Base-by-base conservation (phyloP, 352 stramenopile genomes). In the Aphanomyces astaci region DNA sequence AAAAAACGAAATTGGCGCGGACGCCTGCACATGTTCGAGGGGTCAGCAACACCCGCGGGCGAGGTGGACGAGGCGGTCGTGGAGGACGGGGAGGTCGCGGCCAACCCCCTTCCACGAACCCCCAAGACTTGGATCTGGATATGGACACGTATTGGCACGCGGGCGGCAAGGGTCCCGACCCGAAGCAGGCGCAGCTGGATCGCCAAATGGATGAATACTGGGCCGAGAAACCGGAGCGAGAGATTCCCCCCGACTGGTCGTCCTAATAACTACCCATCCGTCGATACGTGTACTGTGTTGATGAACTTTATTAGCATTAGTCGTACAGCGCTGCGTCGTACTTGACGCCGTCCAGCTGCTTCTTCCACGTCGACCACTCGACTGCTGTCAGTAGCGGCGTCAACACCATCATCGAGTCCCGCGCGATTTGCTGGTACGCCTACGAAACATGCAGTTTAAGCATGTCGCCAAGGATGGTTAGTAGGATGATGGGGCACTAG, bases 201-300 rank as follows among this genome's bases (percentile, higher is more conserved):
- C 84, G 85, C 36, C 83, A 94, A 63, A 90, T 96, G 81, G 88
- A 96, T 36, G 74, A 88, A 43, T 96, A 96, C 77, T 96, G 88
- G 88, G 87, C 85, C 22, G 78, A 76, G 49, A 95, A 96, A 74
- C 86, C 84, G 25, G 75, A 84, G 48, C 63, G 72, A 48, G 76
- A 77, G 17, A 73, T 75, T 40, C 31, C n/a, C n/a, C n/a, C 45
- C 4, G 45, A 25, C 45, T n/a, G 45, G 45, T 27, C 45, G 4
- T 27, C 56, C 39, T 36, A 65, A 48, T 31, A 13, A 13, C 30
- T n/a, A 48, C 17, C 19, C 24, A 60, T 39, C 25, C 24, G 24
- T 19, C 25, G 32, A 7, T 36, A 36, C 28, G 27, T 60, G 52
- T 36, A 51, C n/a, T 24, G 27, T 32, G 19, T 30, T 59, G 22